phyloP scores from a whole-genome alignment of 2,329 filamentous ascomycete species.

The Phyllosticta citribraziliensis region DNA sequence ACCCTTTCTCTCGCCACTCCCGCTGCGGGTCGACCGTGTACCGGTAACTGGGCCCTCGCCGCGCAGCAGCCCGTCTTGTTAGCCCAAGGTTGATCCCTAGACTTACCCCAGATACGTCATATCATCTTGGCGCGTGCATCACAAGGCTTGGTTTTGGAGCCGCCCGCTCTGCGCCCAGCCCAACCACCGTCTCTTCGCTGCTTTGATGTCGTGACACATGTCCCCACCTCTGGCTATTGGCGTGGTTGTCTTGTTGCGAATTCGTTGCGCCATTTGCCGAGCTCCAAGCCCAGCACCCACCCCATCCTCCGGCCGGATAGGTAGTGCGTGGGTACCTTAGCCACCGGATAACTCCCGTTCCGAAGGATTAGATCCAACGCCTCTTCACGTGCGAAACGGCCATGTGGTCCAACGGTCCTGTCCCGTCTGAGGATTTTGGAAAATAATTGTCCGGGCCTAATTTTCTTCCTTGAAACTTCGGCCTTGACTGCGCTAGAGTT shows the following conservation, averaged over 20 bases:
- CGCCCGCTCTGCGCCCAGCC: background rate
- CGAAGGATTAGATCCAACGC: background rate
- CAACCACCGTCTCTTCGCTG: background rate
- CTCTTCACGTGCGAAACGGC: background rate
- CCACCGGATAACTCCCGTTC: background rate
- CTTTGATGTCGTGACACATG: background rate
- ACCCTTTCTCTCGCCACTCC: background rate
- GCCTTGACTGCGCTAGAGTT: background rate
- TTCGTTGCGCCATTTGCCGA: background rate
- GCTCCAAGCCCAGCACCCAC: too few relatives aligned
- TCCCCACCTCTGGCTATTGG: background rate
- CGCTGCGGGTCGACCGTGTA: background rate
- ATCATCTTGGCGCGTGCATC: background rate
- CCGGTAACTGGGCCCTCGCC: background rate
- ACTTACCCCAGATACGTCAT: background rate
- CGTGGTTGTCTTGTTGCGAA: background rate
- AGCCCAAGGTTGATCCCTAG: background rate
- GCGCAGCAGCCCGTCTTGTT: background rate
- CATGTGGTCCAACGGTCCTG: background rate
- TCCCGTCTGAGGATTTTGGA: background rate
- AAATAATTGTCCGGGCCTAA: background rate
- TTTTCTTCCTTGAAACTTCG: background rate
- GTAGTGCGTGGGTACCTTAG: background rate
- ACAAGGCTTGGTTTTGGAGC: background rate
- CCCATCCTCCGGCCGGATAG: background rate